Conservation (phyloP, 73 alveolate genomes). For the Paramecium biaurelia region DNA sequence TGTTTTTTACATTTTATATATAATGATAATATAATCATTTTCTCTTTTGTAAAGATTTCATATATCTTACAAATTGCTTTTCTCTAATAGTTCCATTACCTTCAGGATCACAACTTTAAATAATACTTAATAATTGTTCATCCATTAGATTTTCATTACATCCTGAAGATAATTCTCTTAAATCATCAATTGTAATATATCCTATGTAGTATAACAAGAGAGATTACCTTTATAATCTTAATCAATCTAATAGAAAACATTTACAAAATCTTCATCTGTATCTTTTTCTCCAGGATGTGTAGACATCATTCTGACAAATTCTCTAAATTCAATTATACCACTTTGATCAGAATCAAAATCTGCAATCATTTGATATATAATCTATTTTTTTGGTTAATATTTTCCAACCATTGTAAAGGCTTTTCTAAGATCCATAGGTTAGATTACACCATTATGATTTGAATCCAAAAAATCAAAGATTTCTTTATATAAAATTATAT, state of each 20-base stretch:
- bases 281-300: not conserved
- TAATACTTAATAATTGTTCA: not conserved
- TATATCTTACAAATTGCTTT: not conserved
- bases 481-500: not conserved
- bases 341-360: slow-evolving; percentile 6
- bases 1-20: slow-evolving; percentile 22
- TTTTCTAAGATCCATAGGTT: slow-evolving; percentile 25
- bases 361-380: not conserved
- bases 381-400: not conserved
- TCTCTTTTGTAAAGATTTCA: not conserved
- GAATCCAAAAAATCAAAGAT: slow-evolving; percentile 38
- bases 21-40: not conserved
- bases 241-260: not conserved
- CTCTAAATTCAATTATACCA: slow-evolving; percentile 4
- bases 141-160: not conserved
- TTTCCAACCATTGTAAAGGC: not conserved
- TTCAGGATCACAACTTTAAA: not conserved
- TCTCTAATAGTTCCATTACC: not conserved
- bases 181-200: not conserved
- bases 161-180: not conserved
- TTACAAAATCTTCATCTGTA: not conserved
- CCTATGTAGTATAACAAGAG: not conserved
- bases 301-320: slow-evolving; percentile 8
- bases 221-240: not conserved
- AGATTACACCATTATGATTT: not conserved